phyloP scores from a whole-genome alignment of 2,329 filamentous ascomycete species.

The Exophiala oligosperma region DNA sequence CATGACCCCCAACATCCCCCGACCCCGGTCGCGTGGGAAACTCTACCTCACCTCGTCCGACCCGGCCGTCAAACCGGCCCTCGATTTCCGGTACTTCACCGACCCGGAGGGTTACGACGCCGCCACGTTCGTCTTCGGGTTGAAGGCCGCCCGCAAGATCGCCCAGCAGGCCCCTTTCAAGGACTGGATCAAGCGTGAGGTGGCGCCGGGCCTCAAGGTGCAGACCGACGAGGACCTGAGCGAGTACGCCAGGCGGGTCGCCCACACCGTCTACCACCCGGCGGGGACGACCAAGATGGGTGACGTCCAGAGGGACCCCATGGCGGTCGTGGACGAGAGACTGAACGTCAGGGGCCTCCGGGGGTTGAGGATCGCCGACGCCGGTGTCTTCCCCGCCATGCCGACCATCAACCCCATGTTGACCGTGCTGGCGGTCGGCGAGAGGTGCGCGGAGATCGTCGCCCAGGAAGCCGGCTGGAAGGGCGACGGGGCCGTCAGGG shows the following conservation, averaged over 20 bases:
- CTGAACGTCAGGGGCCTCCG: slow-evolving; percentile 71
- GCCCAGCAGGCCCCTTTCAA: slow-evolving; percentile 75
- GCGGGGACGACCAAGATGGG: slow-evolving; percentile 92
- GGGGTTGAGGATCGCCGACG: slow-evolving; percentile 77
- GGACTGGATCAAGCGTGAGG: slow-evolving; percentile 79
- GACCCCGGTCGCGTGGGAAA: slow-evolving; percentile 73
- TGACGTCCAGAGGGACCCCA: slow-evolving; percentile 63
- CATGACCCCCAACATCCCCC: slow-evolving; percentile 90
- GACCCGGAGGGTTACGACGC: slow-evolving; percentile 84
- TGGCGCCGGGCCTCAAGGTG: slow-evolving; percentile 71
- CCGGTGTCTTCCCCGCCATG: slow-evolving; percentile 86
- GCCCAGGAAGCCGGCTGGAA: slow-evolving; percentile 70
- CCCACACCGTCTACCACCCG: slow-evolving; percentile 89
- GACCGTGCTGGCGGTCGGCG: slow-evolving; percentile 79
- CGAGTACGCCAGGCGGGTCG: slow-evolving; percentile 77
- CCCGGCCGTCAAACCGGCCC: slow-evolving; percentile 73
- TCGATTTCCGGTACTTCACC: slow-evolving; percentile 89
- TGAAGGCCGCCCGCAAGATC: slow-evolving; percentile 74
- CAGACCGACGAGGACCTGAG: slow-evolving; percentile 77
- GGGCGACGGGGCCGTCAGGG: slow-evolving; percentile 9
- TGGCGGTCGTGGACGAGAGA: slow-evolving; percentile 77
- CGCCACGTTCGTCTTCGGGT: slow-evolving; percentile 73
- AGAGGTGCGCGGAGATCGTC: slow-evolving; percentile 82
- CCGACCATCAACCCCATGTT: slow-evolving; percentile 87
- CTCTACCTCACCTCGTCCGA: slow-evolving; percentile 76